These are phyloP conservation scores for Ustilago loliicola DNA, from an alignment of 1,284 basidiomycete genomes.

Conservation along the genomic window DNA sequence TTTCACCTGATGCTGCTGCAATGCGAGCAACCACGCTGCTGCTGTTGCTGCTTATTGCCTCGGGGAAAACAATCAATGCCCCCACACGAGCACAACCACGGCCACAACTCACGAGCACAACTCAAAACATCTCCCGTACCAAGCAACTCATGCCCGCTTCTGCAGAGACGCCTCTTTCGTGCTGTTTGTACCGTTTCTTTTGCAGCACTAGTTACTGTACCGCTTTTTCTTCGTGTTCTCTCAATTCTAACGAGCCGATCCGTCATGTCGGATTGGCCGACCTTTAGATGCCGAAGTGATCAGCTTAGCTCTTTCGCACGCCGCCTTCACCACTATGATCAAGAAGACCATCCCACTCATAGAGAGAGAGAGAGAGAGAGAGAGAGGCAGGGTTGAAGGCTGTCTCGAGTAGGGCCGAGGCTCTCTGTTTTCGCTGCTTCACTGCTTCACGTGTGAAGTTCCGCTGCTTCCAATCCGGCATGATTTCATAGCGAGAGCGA, in stretches of 20 bases:
- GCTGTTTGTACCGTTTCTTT: conserved; percentile 5
- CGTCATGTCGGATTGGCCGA: background rate
- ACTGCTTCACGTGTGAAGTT: background rate
- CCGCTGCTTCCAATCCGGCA: conserved; percentile 2
- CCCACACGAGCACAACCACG: background rate
- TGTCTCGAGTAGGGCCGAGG: conserved; percentile 6
- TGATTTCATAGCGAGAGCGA: no score
- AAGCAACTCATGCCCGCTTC: background rate
- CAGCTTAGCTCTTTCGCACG: background rate
- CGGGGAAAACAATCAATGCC: background rate
- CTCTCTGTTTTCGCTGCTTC: background rate
- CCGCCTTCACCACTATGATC: background rate
- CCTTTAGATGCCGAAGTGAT: background rate
- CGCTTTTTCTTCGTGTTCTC: background rate
- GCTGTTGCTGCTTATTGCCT: background rate
- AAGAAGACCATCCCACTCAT: background rate
- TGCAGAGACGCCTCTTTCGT: background rate
- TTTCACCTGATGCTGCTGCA: conserved; percentile 12
- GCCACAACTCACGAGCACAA: background rate
- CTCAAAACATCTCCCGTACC: background rate
- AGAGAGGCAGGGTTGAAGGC: background rate
- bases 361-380: no score
- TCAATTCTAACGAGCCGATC: background rate
- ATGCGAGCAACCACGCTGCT: conserved; percentile 2
- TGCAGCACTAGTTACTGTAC: background rate